Base-by-base conservation (phyloP, 2,329 filamentous ascomycete genomes). In the Phyllosticta paracitricarpa region DNA sequence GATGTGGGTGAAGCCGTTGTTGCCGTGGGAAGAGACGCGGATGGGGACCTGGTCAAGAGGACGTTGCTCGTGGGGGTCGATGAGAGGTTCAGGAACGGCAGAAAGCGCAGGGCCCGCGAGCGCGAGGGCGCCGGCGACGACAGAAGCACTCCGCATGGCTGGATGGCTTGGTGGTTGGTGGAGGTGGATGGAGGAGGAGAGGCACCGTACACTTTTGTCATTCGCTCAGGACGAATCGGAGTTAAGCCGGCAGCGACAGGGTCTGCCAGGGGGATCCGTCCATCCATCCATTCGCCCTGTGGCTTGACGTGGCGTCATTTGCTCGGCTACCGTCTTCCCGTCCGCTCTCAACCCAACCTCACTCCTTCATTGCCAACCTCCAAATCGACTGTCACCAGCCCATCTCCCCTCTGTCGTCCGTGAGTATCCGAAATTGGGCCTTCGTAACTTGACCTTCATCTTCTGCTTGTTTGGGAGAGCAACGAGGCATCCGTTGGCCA, bases 21-120 rank as follows among this genome's bases (percentile, higher is more conserved):
- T n/a, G 56, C 56, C 56, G 33, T 25, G 30, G n/a, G 26, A 51
- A 22, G 60, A 30, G 28, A 61, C 51, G 56, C 60, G 60, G 56
- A 62, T 56, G n/a, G 60, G 56, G 14, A 62, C 56, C 51, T 62
- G 56, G 30, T 33, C n/a, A 56, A 62, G 25, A 24, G 56, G 58
- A n/a, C 54, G 58, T 48, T 52, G 54, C 19, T 56, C 58, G 40
- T 22, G 54, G 8, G 58, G 58, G 14, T 40, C 40, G 58, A 61
- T 56, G 54, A 61, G 54, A 19, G 54, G 54, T 26, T 61, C 58
- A 48, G 40, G 40, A n/a, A n/a, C 17, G 14, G 40, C 40, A n/a
- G 40, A 4, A 6, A 48, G 40, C 40, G 40, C 17, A n/a, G 40
- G 40, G 6, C 40, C 40, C 40, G 17, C 40, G 17, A 48, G 40